These are phyloP conservation scores for Volvox reticuliferus DNA, from an alignment of 139 green algal species.

Conservation along the genomic window DNA sequence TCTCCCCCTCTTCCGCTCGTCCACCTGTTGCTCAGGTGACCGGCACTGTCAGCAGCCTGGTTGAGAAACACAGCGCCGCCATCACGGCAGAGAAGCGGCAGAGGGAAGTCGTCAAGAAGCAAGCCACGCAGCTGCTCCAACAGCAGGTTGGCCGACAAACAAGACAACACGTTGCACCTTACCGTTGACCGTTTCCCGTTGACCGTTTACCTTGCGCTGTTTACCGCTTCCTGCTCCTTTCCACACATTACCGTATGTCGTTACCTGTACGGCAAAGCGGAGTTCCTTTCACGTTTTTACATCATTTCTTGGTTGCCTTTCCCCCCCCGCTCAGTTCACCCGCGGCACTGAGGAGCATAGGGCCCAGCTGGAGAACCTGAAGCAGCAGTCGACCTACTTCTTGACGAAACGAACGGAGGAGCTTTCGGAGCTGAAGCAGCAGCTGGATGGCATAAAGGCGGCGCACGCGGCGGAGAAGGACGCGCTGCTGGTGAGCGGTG, in stretches of 20 bases:
- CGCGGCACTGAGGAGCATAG: constrained; percentile 39
- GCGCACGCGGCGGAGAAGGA: constrained; percentile 22
- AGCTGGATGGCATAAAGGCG: constrained; percentile 35
- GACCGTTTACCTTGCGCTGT: too few species aligned
- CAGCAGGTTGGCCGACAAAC: constrained; percentile 29
- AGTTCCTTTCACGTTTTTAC: too few species aligned
- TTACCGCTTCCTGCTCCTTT: too few species aligned
- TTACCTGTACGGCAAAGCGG: too few species aligned
- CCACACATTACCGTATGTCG: too few species aligned
- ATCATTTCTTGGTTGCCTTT: not conserved
- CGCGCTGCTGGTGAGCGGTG: not conserved
- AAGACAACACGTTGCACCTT: too few species aligned
- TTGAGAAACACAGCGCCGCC: constrained; percentile 38
- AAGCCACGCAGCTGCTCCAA: constrained; percentile 22
- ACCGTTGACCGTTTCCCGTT: too few species aligned
- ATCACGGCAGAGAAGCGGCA: constrained; percentile 26
- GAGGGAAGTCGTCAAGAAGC: constrained; percentile 13
- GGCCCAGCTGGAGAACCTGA: constrained; percentile 57
- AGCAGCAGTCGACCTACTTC: constrained; percentile 52
- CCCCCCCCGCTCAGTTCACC: constrained; percentile 9
- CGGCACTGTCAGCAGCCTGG: constrained; percentile 27
- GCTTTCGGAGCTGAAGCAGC: constrained; percentile 4
- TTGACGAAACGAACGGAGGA: constrained; percentile 31
- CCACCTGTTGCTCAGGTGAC: constrained; percentile 10
- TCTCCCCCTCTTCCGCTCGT: too few species aligned